Evolutionary conservation across 1,139 yeast genomes (phyloP).

Genomic region (Taiozyma sp.): DNA sequence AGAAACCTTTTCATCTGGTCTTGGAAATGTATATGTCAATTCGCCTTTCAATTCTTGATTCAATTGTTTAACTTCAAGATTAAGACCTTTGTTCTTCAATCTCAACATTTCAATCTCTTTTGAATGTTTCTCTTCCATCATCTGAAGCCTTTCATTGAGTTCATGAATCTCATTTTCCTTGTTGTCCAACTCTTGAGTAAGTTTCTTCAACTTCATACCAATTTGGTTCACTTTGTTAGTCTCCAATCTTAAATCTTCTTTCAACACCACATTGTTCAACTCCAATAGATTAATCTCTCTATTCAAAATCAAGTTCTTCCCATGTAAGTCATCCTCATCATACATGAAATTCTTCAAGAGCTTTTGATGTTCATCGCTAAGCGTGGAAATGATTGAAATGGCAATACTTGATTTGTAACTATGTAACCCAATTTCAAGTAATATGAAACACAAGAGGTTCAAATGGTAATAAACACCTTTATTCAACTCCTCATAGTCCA

Average conservation of each 20-base stretch:
- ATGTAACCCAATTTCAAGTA: conserved; percentile 15
- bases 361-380: conserved; percentile 12
- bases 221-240: neutral
- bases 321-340: conserved; percentile 14
- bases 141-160: too few relatives aligned
- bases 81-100: too few relatives aligned
- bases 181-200: neutral
- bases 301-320: conserved; percentile 12
- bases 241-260: neutral
- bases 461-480: conserved; percentile 9
- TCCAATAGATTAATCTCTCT: conserved; percentile 11
- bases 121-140: too few relatives aligned
- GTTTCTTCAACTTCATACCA: neutral
- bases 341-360: conserved; percentile 12
- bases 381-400: conserved; percentile 12
- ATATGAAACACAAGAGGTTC: conserved; percentile 11
- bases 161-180: neutral
- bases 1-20: neutral
- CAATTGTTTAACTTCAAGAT: neutral
- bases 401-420: conserved; percentile 15
- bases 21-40: neutral
- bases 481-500: conserved; percentile 7
- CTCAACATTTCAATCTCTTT: too few relatives aligned
- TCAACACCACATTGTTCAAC: conserved; percentile 9
- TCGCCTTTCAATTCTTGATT: too few relatives aligned